Evolutionary conservation across 179 eudicot species (phyloP), one percentile per base, ranked within the genome.

Genomic region (Dionaea muscipula): DNA sequence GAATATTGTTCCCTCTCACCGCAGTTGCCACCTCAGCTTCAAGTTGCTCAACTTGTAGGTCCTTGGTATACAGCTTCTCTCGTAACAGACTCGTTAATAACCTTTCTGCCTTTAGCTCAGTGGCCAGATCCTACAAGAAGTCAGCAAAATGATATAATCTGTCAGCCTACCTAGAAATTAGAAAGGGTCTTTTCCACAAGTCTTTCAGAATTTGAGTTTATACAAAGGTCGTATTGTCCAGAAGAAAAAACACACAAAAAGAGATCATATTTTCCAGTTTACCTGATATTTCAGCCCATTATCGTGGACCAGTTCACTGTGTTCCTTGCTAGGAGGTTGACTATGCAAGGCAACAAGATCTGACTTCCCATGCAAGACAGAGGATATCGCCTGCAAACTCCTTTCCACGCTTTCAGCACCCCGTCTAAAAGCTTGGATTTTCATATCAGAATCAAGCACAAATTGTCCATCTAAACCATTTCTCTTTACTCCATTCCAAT

Each of bases 1-100:
- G 87, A 35, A 82, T 65, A 49, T 81, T 94, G 56, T 72, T 82
- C 23, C 91, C 81, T 73, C 95, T 80, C 12, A 76, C 74, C 46
- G 83, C 84, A 51, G 83, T 72, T 54, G 96, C 94, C 62, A 82
- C 65, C 50, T 87, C 95, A 50, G 96, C 95, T 72, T 84, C 79
- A 61, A 87, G 69, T 64, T 82, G 95, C 69, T 91, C 98, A 56
- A 78, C 59, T 36, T 91, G 84, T 39, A 73, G 63, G 58, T 76
- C 90, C 62, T 78, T 82, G 51, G 75, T 67, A 70, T 72, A 82
- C 39, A 91, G 68, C 72, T 78, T 87, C 55, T 91, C 96, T 49
- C 82, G 80, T 57, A 87, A 65, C 41, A 91, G 41, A 47, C 71
- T 77, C 12, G 98, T 91, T 45, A 91, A 55, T 46, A 91, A 72